Base-by-base conservation (phyloP, 2,329 filamentous ascomycete species). In the Alternaria gaisen region DNA sequence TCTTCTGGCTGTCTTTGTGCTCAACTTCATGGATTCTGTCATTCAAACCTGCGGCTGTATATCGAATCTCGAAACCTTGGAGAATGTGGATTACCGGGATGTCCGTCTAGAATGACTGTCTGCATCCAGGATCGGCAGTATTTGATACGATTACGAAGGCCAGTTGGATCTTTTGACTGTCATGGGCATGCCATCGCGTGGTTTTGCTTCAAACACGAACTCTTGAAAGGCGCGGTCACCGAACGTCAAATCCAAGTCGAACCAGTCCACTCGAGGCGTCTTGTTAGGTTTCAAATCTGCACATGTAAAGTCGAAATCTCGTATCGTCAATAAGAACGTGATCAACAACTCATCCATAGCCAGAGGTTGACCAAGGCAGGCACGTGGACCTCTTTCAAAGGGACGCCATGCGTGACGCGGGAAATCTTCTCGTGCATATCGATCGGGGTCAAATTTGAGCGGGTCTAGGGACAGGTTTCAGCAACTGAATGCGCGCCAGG, bases 321-420 rank as follows among this genome's bases (percentile, higher is more conserved):
- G 70, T 12, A 83, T 69, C 0, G 82, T 82, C 70, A 85, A 81
- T 3, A 83, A 82, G 28, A 88, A 72, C 7, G 84, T 78, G 60
- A 84, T 76, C 63, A 82, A 82, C 22, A 84, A 68, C 72, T 88
- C 86, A 16, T 85, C 75, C 73, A 83, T 81, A 0, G 83, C 86
- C 44, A 88, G 77, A 63, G 85, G 83, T 70, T 87, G 84, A 1
- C 85, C 86, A n/a, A 88, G 81, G 66, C 86, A 89, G 53, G 83
- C 84, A 12, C 86, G 73, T 2, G 82, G 79, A 0, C 87, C 86
- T 56, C 82, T 79, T 65, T 85, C 84, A 70, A 89, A 89, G 0
- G 84, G 80, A 9, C 85, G 80, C 80, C 81, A 88, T 0, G 85
- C 84, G 56, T 82, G 80, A 51, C 82, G 80, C 47, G 20, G 77